Base-by-base conservation (phyloP, 768 basidiomycete genomes). In the Boletus barrowsii region DNA sequence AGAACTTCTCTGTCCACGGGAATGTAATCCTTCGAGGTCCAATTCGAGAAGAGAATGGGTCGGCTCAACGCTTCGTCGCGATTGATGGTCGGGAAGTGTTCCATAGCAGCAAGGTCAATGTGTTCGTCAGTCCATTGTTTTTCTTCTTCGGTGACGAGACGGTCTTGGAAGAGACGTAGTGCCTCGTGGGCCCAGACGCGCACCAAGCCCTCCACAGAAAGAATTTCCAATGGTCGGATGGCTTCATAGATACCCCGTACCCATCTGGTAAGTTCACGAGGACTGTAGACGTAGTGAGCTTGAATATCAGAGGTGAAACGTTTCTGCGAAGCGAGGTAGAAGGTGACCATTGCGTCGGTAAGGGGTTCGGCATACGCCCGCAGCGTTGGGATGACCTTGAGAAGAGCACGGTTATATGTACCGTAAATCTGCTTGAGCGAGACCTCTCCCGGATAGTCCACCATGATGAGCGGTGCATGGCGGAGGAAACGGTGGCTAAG, bases 181-280 rank as follows among this genome's bases (percentile, higher is more conserved):
- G 91, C 97, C 70, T 99, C 97, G 68, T 99, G 97, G 2, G 93
- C 95, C 97, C 97, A 98, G 3, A 99, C 82, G 18, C 97, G 84
- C 29, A 99, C 93, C 46, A 99, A 82, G 11, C 97, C 97, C 65
- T 99, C 96, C 8, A 96, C 87, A 7, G 91, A 85, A 29, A 99
- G 77, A n/a, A 86, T 84, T 72, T 98, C 97, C 49, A 99, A 75
- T 8, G 97, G 96, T 29, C 87, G 85, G 54, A 99, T 90, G 10
- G 97, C 94, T 70, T 98, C 97, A 67, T 96, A 98, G 54, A 99
- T 89, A 64, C 97, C 97, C 57, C 97, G 84, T 35, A 92, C 84
- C 97, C 97, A 99, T 48, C 97, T 84, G 2, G 97, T 98, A 29
- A 99, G 84, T 69, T 99, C 97, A 79, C 97, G 92, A 63, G 97